Conservation (phyloP, 768 basidiomycete genomes). For the Rhizopogon rudus region DNA sequence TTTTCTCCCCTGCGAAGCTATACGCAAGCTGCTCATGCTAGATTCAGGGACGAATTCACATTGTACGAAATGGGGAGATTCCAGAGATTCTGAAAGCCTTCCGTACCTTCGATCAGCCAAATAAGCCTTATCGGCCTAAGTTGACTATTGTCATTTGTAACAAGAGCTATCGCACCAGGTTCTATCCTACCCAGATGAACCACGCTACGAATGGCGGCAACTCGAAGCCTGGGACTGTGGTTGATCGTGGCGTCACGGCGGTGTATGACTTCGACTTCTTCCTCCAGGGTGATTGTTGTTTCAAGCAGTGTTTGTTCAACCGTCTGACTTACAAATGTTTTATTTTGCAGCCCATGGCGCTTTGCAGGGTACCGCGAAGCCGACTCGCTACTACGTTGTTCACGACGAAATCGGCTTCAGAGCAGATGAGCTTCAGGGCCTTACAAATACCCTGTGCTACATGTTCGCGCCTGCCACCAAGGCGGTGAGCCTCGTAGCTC, state of each 20-base stretch:
- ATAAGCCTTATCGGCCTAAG: conserved; percentile 37
- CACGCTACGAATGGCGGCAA: conserved; percentile 44
- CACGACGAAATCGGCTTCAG: conserved; percentile 48
- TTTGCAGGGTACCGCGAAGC: conserved; percentile 42
- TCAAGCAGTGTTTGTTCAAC: neutral
- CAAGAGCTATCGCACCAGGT: conserved; percentile 55
- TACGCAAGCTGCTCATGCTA: conserved; percentile 9
- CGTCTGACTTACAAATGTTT: neutral
- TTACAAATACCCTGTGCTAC: conserved; percentile 50
- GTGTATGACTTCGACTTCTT: conserved; percentile 54
- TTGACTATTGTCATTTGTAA: conserved; percentile 52
- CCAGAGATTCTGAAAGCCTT: conserved; percentile 41
- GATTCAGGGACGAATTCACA: conserved; percentile 42
- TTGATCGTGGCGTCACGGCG: conserved; percentile 50
- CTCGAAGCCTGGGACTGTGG: conserved; percentile 48
- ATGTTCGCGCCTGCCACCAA: conserved; percentile 57
- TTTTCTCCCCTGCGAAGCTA: neutral
- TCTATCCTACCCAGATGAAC: conserved; percentile 43
- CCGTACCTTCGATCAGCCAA: conserved; percentile 29
- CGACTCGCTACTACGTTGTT: conserved; percentile 52
- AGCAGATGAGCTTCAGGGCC: conserved; percentile 44
- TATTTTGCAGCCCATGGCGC: conserved; percentile 35
- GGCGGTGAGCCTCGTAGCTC: conserved; percentile 31
- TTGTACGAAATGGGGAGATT: conserved; percentile 39
- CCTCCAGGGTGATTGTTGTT: conserved; percentile 35